Evolutionary conservation across 2,329 filamentous ascomycete genomes (phyloP).

Genomic region (Thermomyces lanuginosus): DNA sequence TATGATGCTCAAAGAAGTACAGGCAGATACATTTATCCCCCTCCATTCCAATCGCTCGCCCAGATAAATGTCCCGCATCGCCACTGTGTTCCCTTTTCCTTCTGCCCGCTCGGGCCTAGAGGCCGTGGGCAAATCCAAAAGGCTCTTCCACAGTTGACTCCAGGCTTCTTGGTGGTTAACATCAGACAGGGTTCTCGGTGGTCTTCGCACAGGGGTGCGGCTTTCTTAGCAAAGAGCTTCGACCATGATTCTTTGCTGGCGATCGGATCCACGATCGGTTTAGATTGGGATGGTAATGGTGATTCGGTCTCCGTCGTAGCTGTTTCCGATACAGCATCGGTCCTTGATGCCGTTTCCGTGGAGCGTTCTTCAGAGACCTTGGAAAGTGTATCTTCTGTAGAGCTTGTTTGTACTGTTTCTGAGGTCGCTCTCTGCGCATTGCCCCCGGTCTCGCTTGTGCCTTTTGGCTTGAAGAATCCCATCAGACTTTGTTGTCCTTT

Average conservation of each 20-base stretch:
- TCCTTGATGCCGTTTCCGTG: neutral
- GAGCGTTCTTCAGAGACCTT: slow-evolving; percentile 1
- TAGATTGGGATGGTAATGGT: slow-evolving; percentile 20
- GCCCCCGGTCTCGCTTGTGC: slow-evolving; percentile 9
- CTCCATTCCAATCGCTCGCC: slow-evolving; percentile 44
- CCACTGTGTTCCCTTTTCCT: slow-evolving; percentile 74
- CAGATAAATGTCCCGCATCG: slow-evolving; percentile 71
- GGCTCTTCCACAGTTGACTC: slow-evolving; percentile 55
- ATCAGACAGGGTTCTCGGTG: slow-evolving; percentile 77
- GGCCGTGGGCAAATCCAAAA: slow-evolving; percentile 61
- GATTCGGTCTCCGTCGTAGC: slow-evolving; percentile 5
- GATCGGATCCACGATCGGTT: slow-evolving; percentile 48
- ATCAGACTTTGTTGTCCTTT: slow-evolving; percentile 49
- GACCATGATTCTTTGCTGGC: slow-evolving; percentile 69
- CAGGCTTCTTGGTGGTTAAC: slow-evolving; percentile 73
- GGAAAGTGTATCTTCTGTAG: neutral
- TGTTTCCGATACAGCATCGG: slow-evolving; percentile 1
- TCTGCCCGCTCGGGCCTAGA: slow-evolving; percentile 67
- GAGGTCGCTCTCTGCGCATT: neutral
- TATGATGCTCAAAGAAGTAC: too few relatives aligned
- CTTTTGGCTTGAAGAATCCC: slow-evolving; percentile 61
- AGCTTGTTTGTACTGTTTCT: neutral
- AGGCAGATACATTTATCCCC: neutral
- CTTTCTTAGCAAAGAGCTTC: slow-evolving; percentile 60
- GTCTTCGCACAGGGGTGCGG: slow-evolving; percentile 59